Conservation (phyloP, 176 grass and related monocot species). For the Carex kokanica region DNA sequence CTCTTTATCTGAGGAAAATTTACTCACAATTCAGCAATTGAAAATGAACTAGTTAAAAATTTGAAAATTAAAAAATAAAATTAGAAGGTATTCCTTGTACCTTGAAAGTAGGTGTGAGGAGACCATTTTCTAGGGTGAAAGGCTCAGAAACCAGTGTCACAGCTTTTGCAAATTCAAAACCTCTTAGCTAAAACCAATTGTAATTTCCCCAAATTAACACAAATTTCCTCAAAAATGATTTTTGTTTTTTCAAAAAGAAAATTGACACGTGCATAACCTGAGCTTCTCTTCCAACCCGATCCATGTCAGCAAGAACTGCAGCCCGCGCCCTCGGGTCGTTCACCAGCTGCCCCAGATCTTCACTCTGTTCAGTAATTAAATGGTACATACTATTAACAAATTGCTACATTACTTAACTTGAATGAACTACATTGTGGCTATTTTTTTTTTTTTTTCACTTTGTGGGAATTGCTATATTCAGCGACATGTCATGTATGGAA, state of each 20-base stretch:
- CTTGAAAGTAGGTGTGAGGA: conserved; percentile 96
- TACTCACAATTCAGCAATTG: neutral
- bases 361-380: conserved; percentile 41
- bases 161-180: conserved; percentile 87
- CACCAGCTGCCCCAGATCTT: conserved; percentile 59
- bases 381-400: neutral
- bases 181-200: conserved; percentile 56
- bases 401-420: neutral
- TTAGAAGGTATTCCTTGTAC: conserved; percentile 24
- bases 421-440: neutral
- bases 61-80: neutral
- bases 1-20: conserved; percentile 64
- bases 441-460: neutral
- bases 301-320: conserved; percentile 81
- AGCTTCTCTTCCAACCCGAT: conserved; percentile 70
- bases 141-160: conserved; percentile 65
- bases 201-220: neutral
- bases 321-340: conserved; percentile 49
- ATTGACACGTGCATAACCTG: conserved; percentile 36
- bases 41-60: neutral
- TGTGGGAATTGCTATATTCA: neutral
- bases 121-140: conserved; percentile 86
- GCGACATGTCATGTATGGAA: neutral
- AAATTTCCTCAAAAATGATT: neutral
- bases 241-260: no score